phyloP scores from a whole-genome alignment of 768 basidiomycete genomes.

The Boletellus ananas region DNA sequence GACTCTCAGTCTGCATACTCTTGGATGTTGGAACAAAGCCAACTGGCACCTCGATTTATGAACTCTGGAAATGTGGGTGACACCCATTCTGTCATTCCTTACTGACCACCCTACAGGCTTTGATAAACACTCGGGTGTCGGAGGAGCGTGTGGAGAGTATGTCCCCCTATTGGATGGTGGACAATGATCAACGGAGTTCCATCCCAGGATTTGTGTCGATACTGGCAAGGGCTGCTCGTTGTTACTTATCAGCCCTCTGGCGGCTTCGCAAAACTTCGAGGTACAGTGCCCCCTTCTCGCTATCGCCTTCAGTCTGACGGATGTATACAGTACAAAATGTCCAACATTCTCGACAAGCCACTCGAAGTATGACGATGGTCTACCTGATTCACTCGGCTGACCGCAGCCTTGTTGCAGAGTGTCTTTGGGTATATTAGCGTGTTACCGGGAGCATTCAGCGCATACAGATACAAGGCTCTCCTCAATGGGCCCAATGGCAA shows the following conservation, averaged over 20 bases:
- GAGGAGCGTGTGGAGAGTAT: conserved; percentile 94
- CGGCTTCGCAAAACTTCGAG: conserved; percentile 96
- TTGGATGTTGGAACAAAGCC: conserved; percentile 97
- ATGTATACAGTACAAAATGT: conserved; percentile 77
- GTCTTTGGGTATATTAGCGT: conserved; percentile 87
- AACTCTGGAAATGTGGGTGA: conserved; percentile 83
- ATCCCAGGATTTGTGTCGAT: conserved; percentile 72
- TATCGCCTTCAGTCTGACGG: background rate
- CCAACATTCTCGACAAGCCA: conserved; percentile 94
- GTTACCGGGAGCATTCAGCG: conserved; percentile 89
- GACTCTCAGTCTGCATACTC: conserved; percentile 68
- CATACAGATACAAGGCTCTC: conserved; percentile 86
- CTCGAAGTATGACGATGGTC: conserved; percentile 62
- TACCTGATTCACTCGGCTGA: background rate
- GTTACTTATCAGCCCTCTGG: conserved; percentile 69
- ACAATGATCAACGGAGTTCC: background rate
- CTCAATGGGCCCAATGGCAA: conserved; percentile 83
- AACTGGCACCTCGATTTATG: conserved; percentile 90
- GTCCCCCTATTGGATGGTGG: conserved; percentile 12
- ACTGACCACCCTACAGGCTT: conserved; percentile 43
- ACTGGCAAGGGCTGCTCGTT: conserved; percentile 69
- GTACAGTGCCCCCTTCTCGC: conserved; percentile 27
- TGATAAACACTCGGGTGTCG: conserved; percentile 80
- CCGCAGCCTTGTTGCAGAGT: conserved; percentile 39
- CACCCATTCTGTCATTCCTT: background rate